Percentiles rank a stretch among this genome's conserved stretches.
These are phyloP conservation scores for Echria macrotheca DNA, from an alignment of 495 filamentous ascomycete genomes.

Conservation along the genomic window DNA sequence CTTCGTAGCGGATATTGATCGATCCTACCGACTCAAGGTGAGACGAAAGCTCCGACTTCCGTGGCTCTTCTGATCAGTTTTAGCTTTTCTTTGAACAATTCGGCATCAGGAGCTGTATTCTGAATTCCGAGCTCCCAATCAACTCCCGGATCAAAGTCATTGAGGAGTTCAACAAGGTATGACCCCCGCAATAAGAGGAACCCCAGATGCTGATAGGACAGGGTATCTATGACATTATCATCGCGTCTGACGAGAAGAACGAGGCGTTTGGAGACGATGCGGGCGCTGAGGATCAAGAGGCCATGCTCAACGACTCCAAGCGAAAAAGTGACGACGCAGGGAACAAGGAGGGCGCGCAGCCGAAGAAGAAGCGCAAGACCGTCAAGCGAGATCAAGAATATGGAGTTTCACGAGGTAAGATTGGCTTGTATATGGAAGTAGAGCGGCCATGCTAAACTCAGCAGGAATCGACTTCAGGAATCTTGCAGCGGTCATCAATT, in stretches of 20 bases:
- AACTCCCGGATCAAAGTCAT: conserved; percentile 91
- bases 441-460: no score
- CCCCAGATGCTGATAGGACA: no score
- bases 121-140: conserved; percentile 92
- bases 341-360: conserved; percentile 10
- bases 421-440: neutral
- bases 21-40: conserved; percentile 92
- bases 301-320: conserved; percentile 16
- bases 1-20: conserved; percentile 89
- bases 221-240: conserved; percentile 84
- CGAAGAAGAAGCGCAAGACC: conserved; percentile 31
- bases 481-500: conserved; percentile 92
- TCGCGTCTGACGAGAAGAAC: conserved; percentile 82
- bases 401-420: conserved; percentile 71
- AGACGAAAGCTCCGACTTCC: no score
- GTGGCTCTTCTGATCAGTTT: no score
- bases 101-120: conserved; percentile 83
- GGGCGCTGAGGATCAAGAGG: conserved; percentile 26
- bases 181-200: no score
- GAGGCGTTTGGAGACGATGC: conserved; percentile 55
- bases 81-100: conserved; percentile 96
- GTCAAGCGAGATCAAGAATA: conserved; percentile 67
- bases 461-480: conserved; percentile 89
- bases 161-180: conserved; percentile 86
- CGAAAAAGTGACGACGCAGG: conserved; percentile 15